Evolutionary conservation across 2,329 filamentous ascomycete species (phyloP).

Genomic region (Neofusicoccum ribis): DNA sequence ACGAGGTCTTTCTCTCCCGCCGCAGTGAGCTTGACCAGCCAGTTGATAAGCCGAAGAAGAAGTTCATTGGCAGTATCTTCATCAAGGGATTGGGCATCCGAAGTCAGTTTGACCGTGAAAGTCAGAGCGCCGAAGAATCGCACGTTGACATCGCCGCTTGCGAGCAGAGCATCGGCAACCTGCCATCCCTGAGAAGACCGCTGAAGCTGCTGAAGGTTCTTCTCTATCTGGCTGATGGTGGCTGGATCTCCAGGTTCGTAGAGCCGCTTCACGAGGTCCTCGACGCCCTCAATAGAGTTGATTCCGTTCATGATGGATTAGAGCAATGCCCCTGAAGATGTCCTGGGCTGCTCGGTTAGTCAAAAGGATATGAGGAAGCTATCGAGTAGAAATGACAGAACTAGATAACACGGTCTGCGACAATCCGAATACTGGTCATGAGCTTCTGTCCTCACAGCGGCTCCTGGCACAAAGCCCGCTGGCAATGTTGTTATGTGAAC

Average conservation of each 20-base stretch:
- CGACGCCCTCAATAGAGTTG: constrained; percentile 33
- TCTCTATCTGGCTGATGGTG: constrained; percentile 61
- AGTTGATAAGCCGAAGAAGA: constrained; percentile 55
- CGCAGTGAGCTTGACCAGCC: constrained; percentile 51
- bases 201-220: constrained; percentile 76
- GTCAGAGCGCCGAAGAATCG: constrained; percentile 93
- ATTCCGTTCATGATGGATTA: constrained; percentile 3
- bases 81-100: constrained; percentile 23
- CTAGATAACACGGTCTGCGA: no score
- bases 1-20: constrained; percentile 50
- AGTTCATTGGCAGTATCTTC: constrained; percentile 38
- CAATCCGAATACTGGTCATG: no score
- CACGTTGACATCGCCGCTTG: constrained; percentile 69
- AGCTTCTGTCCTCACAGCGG: no score
- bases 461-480: no score
- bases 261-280: constrained; percentile 51
- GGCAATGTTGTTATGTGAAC: no score
- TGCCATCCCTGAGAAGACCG: constrained; percentile 81
- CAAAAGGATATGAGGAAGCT: no score
- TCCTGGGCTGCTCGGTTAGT: no score
- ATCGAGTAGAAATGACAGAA: no score
- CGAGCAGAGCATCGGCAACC: constrained; percentile 74
- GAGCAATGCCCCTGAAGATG: no score
- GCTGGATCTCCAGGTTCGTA: constrained; percentile 50
- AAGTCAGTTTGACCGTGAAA: constrained; percentile 88